Evolutionary conservation across 225 moss, liverwort and hornwort genomes (phyloP).

Genomic region (Asterella californica): DNA sequence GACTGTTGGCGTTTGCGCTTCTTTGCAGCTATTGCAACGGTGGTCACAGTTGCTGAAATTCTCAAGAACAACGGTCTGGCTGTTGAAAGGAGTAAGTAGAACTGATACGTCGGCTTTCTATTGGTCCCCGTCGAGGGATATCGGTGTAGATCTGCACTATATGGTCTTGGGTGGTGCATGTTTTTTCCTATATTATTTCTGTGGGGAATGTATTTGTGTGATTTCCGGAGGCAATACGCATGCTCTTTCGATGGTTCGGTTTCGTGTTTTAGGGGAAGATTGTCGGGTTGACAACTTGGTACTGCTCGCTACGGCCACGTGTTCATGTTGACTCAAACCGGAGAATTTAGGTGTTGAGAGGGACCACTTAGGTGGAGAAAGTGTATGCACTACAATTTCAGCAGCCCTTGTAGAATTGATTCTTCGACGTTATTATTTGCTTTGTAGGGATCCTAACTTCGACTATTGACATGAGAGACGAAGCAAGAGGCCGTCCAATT

Average conservation of each 20-base stretch:
- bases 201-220: too few species aligned
- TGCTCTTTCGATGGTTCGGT: not conserved
- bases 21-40: slow-evolving; percentile 85
- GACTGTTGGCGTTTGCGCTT: not conserved
- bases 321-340: not conserved
- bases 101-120: not conserved
- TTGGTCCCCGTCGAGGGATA: not conserved
- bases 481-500: slow-evolving; percentile 92
- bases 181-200: too few species aligned
- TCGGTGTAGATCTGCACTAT: too few species aligned
- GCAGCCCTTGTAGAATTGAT: not conserved
- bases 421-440: not conserved
- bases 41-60: slow-evolving; percentile 93
- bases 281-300: not conserved
- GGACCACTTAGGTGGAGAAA: not conserved
- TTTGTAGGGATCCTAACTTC: slow-evolving; percentile 80
- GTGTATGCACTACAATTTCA: not conserved
- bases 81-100: slow-evolving; percentile 73
- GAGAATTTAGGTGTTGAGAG: not conserved
- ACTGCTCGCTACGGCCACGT: not conserved
- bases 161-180: too few species aligned
- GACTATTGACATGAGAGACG: slow-evolving; percentile 98
- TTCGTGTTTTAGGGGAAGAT: not conserved
- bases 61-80: slow-evolving; percentile 98
- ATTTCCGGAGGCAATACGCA: too few species aligned